Evolutionary conservation across 2,329 filamentous ascomycete genomes (phyloP), one percentile per base, ranked within the genome.

Genomic region (Lecanoromycetidae sp.): DNA sequence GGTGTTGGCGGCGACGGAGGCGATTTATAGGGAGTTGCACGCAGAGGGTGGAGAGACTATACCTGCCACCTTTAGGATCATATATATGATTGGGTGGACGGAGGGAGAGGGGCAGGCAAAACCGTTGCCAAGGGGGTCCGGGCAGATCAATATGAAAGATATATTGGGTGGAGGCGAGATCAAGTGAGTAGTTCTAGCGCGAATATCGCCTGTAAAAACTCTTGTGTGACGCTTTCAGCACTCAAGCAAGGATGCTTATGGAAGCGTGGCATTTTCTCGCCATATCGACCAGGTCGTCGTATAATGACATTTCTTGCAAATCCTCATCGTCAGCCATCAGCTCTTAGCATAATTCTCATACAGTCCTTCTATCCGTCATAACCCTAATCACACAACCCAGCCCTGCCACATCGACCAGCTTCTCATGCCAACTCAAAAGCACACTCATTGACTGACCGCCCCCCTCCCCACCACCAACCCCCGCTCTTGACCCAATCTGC

Each of bases 41-140:
- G 88, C 85, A 15, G 87, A 93, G 58, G 82, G 85, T 76, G 17
- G 60, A 19, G 60, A 62, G 32, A 65, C 66, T 1, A 72, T 91
- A 52, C 91, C 91, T 1, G 91, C 91, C 1, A 98, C 91, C 0
- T 98, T 95, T 61, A 76, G 91, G 56, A 75, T 94, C 57, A 95
- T 98, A 52, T 94, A 91, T 64, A 95, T 96, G 88, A 98, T 98
- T 65, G 91, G 91, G 0, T 98, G 91, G 91, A 93, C 90, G 61
- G 84, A 88, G 55, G 82, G 84, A 2, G 74, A 76, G 25, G 77
- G 80, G 44, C 88, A 96, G 66, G 72, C 81, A 2, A 72, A 90
- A 65, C 88, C 91, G 4, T 67, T 96, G 49, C 67, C 81, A 55
- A 77, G 91, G 55, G 91, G 91, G 0, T 94, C 82, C 54, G 91